phyloP scores from a whole-genome alignment of 129 eudicot genomes.

The Silybum marianum region DNA sequence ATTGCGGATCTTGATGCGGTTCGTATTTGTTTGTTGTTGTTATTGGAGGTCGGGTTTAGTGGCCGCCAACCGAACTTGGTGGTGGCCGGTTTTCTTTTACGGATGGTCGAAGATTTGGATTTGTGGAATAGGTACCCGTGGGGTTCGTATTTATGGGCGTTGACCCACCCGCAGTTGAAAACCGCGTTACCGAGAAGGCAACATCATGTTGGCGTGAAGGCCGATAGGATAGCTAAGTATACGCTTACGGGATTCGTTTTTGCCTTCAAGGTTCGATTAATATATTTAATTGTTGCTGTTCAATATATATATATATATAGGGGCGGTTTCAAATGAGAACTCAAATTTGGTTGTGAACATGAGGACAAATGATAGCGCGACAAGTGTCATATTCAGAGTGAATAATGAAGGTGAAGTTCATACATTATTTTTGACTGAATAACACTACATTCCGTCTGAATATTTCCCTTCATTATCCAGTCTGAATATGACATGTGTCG shows the following conservation, averaged over 20 bases:
- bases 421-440: no score
- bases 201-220: neutral
- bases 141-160: neutral
- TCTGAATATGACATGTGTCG: no score
- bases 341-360: no score
- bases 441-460: no score
- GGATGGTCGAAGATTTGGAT: neutral
- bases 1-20: neutral
- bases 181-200: neutral
- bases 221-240: neutral
- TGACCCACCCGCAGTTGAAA: slow-evolving; percentile 1
- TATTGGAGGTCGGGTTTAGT: neutral
- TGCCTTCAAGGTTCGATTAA: neutral
- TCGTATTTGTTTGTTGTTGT: neutral
- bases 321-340: no score
- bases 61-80: neutral
- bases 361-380: no score
- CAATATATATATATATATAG: no score
- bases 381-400: no score
- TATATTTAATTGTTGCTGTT: neutral
- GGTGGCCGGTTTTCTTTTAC: neutral
- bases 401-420: no score
- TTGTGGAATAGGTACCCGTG: neutral
- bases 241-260: neutral
- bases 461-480: no score